Evolutionary conservation across 1,139 yeast genomes (phyloP).

Genomic region (Pneumocystis jirovecii): DNA sequence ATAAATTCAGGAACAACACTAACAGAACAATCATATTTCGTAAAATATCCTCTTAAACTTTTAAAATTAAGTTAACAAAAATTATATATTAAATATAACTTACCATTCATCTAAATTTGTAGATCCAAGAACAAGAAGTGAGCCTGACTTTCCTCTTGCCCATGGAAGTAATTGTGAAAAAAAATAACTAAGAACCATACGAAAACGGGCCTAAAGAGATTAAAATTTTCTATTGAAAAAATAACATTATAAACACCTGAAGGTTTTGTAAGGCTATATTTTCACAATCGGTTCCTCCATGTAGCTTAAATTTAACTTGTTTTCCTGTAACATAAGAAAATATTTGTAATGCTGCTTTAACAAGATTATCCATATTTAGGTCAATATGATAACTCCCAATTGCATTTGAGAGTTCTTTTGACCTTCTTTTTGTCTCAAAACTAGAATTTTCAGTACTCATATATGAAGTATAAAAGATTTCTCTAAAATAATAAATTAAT

Average conservation of each 20-base stretch:
- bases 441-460: conserved; percentile 96
- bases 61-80: neutral
- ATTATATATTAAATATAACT: neutral
- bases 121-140: conserved; percentile 78
- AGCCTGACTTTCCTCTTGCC: conserved; percentile 68
- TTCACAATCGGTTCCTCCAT: conserved; percentile 86
- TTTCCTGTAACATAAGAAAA: conserved; percentile 86
- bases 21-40: conserved; percentile 82
- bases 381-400: conserved; percentile 87
- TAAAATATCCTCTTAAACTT: conserved; percentile 69
- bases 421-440: conserved; percentile 65
- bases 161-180: conserved; percentile 93
- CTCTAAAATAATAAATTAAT: neutral
- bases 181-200: conserved; percentile 87
- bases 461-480: conserved; percentile 70
- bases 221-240: neutral
- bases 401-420: conserved; percentile 56
- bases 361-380: conserved; percentile 77
- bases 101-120: conserved; percentile 94
- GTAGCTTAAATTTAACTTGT: conserved; percentile 70
- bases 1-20: neutral
- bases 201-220: conserved; percentile 44
- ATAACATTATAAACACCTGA: conserved; percentile 27
- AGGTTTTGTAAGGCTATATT: conserved; percentile 88
- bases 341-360: conserved; percentile 52